Evolutionary conservation across 371 early-diverging fungal species (phyloP), one percentile per base, ranked within the genome.

Genomic region (Actinomucor elegans): DNA sequence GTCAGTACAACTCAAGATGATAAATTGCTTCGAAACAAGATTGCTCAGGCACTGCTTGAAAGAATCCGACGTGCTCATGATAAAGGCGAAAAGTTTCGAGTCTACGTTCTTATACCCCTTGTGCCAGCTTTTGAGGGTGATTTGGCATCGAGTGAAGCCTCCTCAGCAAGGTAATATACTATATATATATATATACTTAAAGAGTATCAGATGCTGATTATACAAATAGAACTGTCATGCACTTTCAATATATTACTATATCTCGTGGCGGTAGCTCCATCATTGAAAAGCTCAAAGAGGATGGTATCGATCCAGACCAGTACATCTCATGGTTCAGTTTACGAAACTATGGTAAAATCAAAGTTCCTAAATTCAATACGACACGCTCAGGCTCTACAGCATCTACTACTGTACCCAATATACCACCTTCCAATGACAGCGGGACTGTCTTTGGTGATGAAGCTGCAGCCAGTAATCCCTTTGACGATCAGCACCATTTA

Each of bases 51-150:
- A 3, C 55, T 97, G 20, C 84, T 91, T 7, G 78, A 92, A 29
- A 81, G 96, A 24, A 92, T 97, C 47, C 73, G 75, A 31, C 68
- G 77, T 20, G 97, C 97, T 0, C 83, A 92, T 53, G 49, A 72
- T 28, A 71, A 79, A 2, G 59, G 67, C 1, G 79, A 84, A 36
- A 84, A 83, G 48, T 95, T 93, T 80, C 80, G 85, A 20, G 90
- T 93, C 6, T 88, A 89, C 59, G 85, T 97, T 29, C 56, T 95
- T 3, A 89, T 96, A 69, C 97, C 97, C 1, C 72, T 94, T 38
- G 80, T 93, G 60, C 97, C 97, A 3, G 95, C 92, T 11, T 96
- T 96, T 63, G 90, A 91, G 55, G 89, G 86, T 37, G 94, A 91
- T 54, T 67, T 96, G 43, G 78, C 80, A 28, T 81, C 88, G 0